phyloP scores from a whole-genome alignment of 1,284 basidiomycete species.

The Ceratorhiza oryzae-sativae region DNA sequence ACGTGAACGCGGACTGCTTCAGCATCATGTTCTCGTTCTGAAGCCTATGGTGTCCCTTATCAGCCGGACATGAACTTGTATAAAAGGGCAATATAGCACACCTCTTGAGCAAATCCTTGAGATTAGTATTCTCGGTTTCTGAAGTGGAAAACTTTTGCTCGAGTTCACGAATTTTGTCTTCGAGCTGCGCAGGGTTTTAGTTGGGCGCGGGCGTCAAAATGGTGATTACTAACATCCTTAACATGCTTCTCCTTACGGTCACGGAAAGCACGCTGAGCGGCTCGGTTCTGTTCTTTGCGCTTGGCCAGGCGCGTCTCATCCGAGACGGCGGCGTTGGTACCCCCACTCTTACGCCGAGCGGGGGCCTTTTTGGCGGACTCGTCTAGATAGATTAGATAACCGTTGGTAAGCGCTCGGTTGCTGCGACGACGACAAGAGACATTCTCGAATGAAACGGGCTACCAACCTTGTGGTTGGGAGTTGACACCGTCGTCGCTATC shows the following conservation, averaged over 20 bases:
- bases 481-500: slow-evolving; percentile 52
- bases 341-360: slow-evolving; percentile 46
- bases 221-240: slow-evolving; percentile 69
- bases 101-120: slow-evolving; percentile 70
- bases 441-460: slow-evolving; percentile 46
- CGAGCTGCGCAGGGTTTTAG: slow-evolving; percentile 59
- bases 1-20: slow-evolving; percentile 77
- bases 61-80: not conserved
- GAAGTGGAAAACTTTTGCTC: slow-evolving; percentile 76
- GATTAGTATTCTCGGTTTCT: slow-evolving; percentile 74
- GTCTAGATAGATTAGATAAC: slow-evolving; percentile 25
- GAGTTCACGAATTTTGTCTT: slow-evolving; percentile 80
- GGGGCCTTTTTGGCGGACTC: slow-evolving; percentile 34
- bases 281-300: slow-evolving; percentile 86
- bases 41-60: slow-evolving; percentile 55
- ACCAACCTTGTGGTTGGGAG: slow-evolving; percentile 63
- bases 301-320: slow-evolving; percentile 77
- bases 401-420: slow-evolving; percentile 46
- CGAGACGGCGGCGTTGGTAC: slow-evolving; percentile 57
- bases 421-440: slow-evolving; percentile 5
- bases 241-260: slow-evolving; percentile 90
- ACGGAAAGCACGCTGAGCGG: slow-evolving; percentile 83
- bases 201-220: slow-evolving; percentile 40
- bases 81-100: not conserved
- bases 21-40: slow-evolving; percentile 79